These are phyloP conservation scores for Cutaneotrichosporon dermatis DNA, from an alignment of 1,284 basidiomycete species.

Conservation along the genomic window DNA sequence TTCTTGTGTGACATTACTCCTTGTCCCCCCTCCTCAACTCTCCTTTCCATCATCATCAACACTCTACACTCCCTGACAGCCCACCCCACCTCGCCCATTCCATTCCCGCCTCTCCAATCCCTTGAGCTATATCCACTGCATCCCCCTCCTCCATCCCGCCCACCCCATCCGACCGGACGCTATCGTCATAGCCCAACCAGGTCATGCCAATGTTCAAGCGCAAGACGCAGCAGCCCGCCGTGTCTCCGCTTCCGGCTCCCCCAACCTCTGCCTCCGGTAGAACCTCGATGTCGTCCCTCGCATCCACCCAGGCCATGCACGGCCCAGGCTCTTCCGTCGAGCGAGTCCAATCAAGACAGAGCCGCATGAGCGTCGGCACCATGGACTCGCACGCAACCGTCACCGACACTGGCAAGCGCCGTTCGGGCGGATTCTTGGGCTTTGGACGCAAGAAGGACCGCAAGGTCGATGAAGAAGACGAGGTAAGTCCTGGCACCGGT, in stretches of 20 bases:
- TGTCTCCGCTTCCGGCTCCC: slow-evolving; percentile 4
- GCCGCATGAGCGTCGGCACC: slow-evolving; percentile 13
- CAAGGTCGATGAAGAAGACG: not conserved
- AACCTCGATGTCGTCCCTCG: slow-evolving; percentile 13
- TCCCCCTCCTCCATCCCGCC: not conserved
- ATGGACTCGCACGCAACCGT: slow-evolving; percentile 7
- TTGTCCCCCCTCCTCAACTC: too few relatives aligned
- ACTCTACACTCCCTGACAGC: too few relatives aligned
- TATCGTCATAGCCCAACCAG: not conserved
- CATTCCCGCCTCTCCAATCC: too few relatives aligned
- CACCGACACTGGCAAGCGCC: slow-evolving; percentile 13
- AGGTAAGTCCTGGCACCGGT: slow-evolving; percentile 3
- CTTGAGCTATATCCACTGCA: too few relatives aligned
- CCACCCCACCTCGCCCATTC: too few relatives aligned
- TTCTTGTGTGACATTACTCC: too few relatives aligned
- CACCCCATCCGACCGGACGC: not conserved
- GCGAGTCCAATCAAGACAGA: slow-evolving; percentile 4
- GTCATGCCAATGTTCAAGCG: slow-evolving; percentile 15
- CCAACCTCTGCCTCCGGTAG: not conserved
- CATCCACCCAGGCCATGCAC: slow-evolving; percentile 5
- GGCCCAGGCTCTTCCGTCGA: slow-evolving; percentile 4
- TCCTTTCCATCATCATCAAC: too few relatives aligned
- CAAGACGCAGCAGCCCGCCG: slow-evolving; percentile 5
- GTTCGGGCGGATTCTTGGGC: slow-evolving; percentile 18
- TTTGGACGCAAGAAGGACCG: slow-evolving; percentile 22